Evolutionary conservation across 257 asterid species (phyloP).

Genomic region (Fraxinus anomala): DNA sequence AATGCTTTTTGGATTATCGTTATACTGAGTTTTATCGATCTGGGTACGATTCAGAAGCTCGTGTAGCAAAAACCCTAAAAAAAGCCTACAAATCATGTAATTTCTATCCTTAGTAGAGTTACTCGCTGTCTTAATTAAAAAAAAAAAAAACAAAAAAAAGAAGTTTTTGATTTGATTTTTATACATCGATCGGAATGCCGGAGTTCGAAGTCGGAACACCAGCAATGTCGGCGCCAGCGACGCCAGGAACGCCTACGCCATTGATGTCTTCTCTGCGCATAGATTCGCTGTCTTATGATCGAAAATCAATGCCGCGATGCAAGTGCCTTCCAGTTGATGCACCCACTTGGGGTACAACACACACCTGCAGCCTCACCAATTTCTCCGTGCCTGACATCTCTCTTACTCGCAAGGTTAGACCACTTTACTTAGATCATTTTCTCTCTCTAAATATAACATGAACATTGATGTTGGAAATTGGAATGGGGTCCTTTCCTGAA

Average conservation of each 20-base stretch:
- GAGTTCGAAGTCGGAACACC: slow-evolving; percentile 58
- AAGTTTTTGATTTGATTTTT: neutral
- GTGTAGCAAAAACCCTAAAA: slow-evolving; percentile 48
- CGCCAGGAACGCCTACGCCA: slow-evolving; percentile 91
- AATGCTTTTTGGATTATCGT: slow-evolving; percentile 10
- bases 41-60: slow-evolving; percentile 43
- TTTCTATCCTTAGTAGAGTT: slow-evolving; percentile 12
- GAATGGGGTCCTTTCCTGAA: neutral
- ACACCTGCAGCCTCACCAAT: slow-evolving; percentile 60
- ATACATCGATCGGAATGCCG: slow-evolving; percentile 36
- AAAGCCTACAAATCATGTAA: slow-evolving; percentile 48
- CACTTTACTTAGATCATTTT: neutral
- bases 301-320: slow-evolving; percentile 95
- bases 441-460: neutral
- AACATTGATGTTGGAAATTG: neutral
- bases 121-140: neutral
- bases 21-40: slow-evolving; percentile 28
- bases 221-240: slow-evolving; percentile 67
- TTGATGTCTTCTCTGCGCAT: slow-evolving; percentile 55
- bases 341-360: slow-evolving; percentile 76
- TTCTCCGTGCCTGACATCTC: slow-evolving; percentile 73
- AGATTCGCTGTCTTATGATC: slow-evolving; percentile 72
- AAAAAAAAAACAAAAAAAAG: neutral
- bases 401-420: slow-evolving; percentile 79
- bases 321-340: slow-evolving; percentile 78